phyloP scores from a whole-genome alignment of 129 eudicot species.

The Artemisia annua region DNA sequence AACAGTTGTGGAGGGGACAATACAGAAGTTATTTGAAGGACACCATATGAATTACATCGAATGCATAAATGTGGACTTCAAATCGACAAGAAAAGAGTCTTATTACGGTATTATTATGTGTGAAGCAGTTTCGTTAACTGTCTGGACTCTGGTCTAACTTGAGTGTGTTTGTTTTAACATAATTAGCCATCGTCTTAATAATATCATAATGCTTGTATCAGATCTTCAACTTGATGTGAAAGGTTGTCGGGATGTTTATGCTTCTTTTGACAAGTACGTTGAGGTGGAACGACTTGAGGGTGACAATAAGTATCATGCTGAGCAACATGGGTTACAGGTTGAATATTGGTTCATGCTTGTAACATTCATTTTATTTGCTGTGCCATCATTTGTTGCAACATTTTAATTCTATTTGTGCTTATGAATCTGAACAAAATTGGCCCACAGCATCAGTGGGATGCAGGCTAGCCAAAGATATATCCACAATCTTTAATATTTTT shows the following conservation, averaged over 20 bases:
- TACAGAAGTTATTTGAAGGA: slow-evolving; percentile 95
- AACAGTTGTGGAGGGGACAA: slow-evolving; percentile 98
- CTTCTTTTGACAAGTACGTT: slow-evolving; percentile 97
- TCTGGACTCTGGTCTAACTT: slow-evolving; percentile 7
- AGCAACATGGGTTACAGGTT: slow-evolving; percentile 89
- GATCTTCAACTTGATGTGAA: slow-evolving; percentile 98
- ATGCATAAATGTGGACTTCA: slow-evolving; percentile 89
- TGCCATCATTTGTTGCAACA: slow-evolving; percentile 6
- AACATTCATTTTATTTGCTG: background rate
- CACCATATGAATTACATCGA: slow-evolving; percentile 97
- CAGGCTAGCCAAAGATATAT: background rate
- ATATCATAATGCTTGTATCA: slow-evolving; percentile 36
- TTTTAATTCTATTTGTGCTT: background rate
- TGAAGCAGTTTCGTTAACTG: background rate
- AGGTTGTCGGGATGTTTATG: slow-evolving; percentile 96
- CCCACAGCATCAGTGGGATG: background rate
- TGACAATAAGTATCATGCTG: slow-evolving; percentile 94
- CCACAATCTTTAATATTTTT: background rate
- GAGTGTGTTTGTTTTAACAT: background rate
- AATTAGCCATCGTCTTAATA: slow-evolving; percentile 1
- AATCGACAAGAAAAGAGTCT: slow-evolving; percentile 96
- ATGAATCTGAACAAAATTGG: slow-evolving; percentile 3
- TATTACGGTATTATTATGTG: slow-evolving; percentile 66
- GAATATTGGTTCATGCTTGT: slow-evolving; percentile 15
- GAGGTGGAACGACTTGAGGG: slow-evolving; percentile 98